Conservation (phyloP, 208 protist species). For the Trypanosoma cruzi region DNA sequence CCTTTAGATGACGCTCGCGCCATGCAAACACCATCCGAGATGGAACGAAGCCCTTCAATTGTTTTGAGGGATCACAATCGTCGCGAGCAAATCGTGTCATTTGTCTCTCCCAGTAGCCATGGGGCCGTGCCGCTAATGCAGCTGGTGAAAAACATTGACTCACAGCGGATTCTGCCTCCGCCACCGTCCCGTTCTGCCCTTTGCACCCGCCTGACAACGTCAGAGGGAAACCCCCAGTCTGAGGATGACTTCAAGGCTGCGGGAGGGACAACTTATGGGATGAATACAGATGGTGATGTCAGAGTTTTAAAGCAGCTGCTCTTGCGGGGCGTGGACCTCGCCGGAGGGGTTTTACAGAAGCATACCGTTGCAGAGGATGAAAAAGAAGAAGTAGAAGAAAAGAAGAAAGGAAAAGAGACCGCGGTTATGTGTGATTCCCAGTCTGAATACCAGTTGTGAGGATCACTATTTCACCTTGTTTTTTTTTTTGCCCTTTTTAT, state of each 20-base stretch:
- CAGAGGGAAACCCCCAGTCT: not conserved
- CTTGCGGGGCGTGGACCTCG: constrained; percentile 1
- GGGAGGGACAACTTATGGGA: not conserved
- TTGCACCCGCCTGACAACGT: not conserved
- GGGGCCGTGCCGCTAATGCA: constrained; percentile 15
- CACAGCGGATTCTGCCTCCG: not conserved
- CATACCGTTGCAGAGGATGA: not conserved
- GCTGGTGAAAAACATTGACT: not conserved
- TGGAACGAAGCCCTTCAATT: not conserved
- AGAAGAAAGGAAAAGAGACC: not conserved
- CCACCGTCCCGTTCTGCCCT: constrained; percentile 6
- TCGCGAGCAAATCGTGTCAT: constrained; percentile 11
- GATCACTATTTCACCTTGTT: no score
- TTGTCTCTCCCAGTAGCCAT: constrained; percentile 27
- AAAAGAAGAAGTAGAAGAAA: no score
- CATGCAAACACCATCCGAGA: not conserved
- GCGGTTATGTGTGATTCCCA: not conserved
- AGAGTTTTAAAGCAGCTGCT: constrained; percentile 8
- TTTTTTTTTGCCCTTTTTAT: no score
- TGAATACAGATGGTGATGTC: not conserved
- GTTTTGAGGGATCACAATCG: not conserved
- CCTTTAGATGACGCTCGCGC: not conserved
- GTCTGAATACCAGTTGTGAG: no score
- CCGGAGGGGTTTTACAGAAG: not conserved
- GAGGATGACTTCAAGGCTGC: not conserved